Conservation (phyloP, 208 protist species). For the Tritrichomonas musculus region DNA sequence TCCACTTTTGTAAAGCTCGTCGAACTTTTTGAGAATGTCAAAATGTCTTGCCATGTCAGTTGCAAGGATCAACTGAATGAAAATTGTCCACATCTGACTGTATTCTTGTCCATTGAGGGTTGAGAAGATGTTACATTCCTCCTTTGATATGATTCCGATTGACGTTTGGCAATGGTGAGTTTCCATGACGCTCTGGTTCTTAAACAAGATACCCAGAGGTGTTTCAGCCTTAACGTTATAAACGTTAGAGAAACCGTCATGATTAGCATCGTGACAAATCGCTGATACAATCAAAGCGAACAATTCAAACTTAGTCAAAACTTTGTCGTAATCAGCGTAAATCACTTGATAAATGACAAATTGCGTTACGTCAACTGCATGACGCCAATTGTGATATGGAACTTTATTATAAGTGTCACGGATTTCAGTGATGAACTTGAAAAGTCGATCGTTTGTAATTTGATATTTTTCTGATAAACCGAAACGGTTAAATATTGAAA, state of each 20-base stretch:
- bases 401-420: slow-evolving; percentile 46
- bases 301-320: slow-evolving; percentile 60
- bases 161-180: slow-evolving; percentile 53
- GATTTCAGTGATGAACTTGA: slow-evolving; percentile 24
- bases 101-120: slow-evolving; percentile 43
- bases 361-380: slow-evolving; percentile 62
- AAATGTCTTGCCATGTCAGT: slow-evolving; percentile 58
- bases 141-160: slow-evolving; percentile 40
- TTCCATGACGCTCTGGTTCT: slow-evolving; percentile 59
- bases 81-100: slow-evolving; percentile 38
- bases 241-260: slow-evolving; percentile 87
- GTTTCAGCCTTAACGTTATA: slow-evolving; percentile 77
- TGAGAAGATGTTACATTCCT: slow-evolving; percentile 46
- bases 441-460: slow-evolving; percentile 27
- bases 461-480: slow-evolving; percentile 35
- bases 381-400: slow-evolving; percentile 64
- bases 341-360: slow-evolving; percentile 51
- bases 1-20: not conserved
- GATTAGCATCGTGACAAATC: slow-evolving; percentile 85
- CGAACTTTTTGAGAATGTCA: slow-evolving; percentile 32
- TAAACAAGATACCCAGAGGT: slow-evolving; percentile 67
- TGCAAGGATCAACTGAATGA: slow-evolving; percentile 52
- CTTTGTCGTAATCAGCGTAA: slow-evolving; percentile 54
- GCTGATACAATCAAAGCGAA: slow-evolving; percentile 73
- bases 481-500: slow-evolving; percentile 31